Base-by-base conservation (phyloP, 2,329 filamentous ascomycete genomes). In the Penicillium paneum region DNA sequence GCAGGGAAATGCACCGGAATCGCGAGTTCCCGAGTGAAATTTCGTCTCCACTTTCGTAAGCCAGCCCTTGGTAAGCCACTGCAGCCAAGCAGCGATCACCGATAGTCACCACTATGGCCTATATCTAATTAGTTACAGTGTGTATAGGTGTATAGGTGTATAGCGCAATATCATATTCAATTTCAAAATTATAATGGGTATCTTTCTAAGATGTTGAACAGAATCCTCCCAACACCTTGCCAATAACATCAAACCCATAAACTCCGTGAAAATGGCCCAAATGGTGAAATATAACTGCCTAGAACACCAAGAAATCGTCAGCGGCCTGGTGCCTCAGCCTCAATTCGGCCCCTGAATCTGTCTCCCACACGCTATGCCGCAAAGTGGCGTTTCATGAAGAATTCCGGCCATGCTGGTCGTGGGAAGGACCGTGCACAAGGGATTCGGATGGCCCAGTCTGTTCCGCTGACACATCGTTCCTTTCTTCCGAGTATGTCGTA, bases 1-100 rank as follows among this genome's bases (percentile, higher is more conserved):
- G 58, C 52, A 57, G 58, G 57, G 55, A 50, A 60, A 41, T 21
- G 19, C 34, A 19, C 41, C 62, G 62, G 62, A 62, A 61, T 49
- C 34, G 50, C 52, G 57, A 60, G 55, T 54, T 61, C 52, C 59
- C 56, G 58, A 60, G 47, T 31, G 55, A 35, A 49, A 56, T 41
- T 51, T 47, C 41, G 44, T 46, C 45, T 54, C 59, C 57, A 58
- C 59, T 54, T 15, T 28, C 12, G 45, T 54, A 36, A 50, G 29
- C 42, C 28, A 32, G 31, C 28, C 13, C 31, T 21, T 34, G 17
- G 39, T 50, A 19, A 50, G 52, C 52, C 52, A 54, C 12, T 15
- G 12, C 15, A 28, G 8, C 34, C 35, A 39, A 49, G 17, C 11
- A 42, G 28, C 21, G 28, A 43, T 43, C 15, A 15, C 10, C 10